Conservation (phyloP, 148 eudicot species). For the Rhododendron molle region DNA sequence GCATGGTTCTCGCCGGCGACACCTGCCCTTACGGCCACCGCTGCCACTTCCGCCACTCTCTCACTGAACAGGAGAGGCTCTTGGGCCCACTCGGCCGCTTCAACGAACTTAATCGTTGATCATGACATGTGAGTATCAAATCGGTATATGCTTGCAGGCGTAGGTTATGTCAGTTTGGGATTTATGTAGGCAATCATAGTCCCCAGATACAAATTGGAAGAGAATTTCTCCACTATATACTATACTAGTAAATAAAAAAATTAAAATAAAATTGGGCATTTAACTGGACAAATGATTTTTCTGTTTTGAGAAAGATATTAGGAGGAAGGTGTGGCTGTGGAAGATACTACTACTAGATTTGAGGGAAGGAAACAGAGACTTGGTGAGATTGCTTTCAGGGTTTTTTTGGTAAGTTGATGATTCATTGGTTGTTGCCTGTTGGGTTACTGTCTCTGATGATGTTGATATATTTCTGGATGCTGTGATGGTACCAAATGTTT, state of each 20-base stretch:
- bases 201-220: neutral
- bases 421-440: neutral
- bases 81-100: slow-evolving; percentile 14
- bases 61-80: slow-evolving; percentile 18
- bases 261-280: neutral
- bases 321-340: neutral
- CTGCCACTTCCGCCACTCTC: slow-evolving; percentile 69
- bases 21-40: slow-evolving; percentile 72
- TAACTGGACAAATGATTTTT: neutral
- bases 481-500: neutral
- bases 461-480: neutral
- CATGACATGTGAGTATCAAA: neutral
- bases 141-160: neutral
- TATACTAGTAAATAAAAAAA: neutral
- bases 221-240: neutral
- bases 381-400: neutral
- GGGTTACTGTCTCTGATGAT: neutral
- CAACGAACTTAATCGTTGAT: slow-evolving; percentile 1
- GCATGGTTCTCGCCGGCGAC: slow-evolving; percentile 50
- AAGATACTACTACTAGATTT: neutral
- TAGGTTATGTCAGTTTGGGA: neutral
- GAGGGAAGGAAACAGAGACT: neutral
- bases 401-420: neutral
- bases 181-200: too few species aligned
- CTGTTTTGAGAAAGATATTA: neutral